A percentile compares a stretch with the other conserved stretches of the same genome.
Conservation (phyloP, 2,329 filamentous ascomycete genomes). For the Neofusicoccum sp. region DNA sequence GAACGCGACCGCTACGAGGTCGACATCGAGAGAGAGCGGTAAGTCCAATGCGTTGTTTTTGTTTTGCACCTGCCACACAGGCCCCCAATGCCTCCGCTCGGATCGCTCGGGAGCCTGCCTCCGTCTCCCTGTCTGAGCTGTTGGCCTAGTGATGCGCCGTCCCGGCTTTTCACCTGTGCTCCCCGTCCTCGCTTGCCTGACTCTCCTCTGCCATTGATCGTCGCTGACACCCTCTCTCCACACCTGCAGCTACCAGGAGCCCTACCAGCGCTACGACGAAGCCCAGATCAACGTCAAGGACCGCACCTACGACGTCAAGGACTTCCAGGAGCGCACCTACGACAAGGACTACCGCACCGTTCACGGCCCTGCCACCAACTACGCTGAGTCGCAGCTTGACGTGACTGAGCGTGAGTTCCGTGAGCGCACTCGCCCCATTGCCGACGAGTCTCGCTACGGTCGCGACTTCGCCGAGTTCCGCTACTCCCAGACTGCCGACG, state of each 20-base stretch:
- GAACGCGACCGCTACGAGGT: conserved; percentile 22
- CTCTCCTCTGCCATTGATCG: conserved; percentile 18
- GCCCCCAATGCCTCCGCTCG: conserved; percentile 6
- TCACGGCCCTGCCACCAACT: conserved; percentile 45
- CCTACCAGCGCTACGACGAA: conserved; percentile 59
- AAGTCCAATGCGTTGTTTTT: conserved; percentile 18
- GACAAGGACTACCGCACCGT: conserved; percentile 48
- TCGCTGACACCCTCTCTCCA: conserved; percentile 25
- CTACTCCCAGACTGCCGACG: conserved; percentile 14
- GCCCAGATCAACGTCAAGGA: conserved; percentile 66
- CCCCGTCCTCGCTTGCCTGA: background rate
- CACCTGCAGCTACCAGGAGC: conserved; percentile 54
- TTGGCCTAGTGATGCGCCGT: conserved; percentile 1
- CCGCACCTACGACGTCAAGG: conserved; percentile 27
- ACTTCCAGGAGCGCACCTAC: conserved; percentile 56
- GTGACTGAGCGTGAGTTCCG: conserved; percentile 62
- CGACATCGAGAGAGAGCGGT: conserved; percentile 30
- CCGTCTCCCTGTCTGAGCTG: conserved; percentile 26
- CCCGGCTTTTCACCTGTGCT: conserved; percentile 2
- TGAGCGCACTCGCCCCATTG: conserved; percentile 57
- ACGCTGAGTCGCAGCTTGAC: conserved; percentile 59
- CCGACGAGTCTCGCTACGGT: conserved; percentile 36
- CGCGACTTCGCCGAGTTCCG: conserved; percentile 26
- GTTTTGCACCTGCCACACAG: background rate
- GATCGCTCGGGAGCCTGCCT: conserved; percentile 19